A percentile compares a stretch with the other conserved stretches of the same genome.
phyloP scores from a whole-genome alignment of 805 yeast genomes.

The Nakazawaea sp. region DNA sequence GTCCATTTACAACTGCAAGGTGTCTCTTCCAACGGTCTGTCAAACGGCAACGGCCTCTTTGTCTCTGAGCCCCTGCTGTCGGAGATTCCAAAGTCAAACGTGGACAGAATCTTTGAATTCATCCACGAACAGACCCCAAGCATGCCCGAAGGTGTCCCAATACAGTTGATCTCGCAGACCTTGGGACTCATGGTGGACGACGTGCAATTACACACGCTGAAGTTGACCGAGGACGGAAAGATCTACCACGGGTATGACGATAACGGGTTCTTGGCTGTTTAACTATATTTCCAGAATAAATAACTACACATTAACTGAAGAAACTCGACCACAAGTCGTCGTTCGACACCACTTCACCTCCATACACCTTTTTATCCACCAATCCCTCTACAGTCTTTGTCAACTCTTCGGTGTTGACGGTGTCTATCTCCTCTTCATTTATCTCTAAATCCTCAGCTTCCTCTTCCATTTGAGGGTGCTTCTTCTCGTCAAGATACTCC shows the following conservation, averaged over 20 bases:
- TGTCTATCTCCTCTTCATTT: conserved; percentile 25
- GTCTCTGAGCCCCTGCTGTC: conserved; percentile 21
- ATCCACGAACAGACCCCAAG: conserved; percentile 42
- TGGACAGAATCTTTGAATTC: conserved; percentile 42
- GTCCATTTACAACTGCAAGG: conserved; percentile 52
- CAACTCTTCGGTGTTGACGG: conserved; percentile 49
- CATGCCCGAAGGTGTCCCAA: conserved; percentile 76
- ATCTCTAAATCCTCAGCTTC: conserved; percentile 5
- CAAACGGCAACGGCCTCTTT: conserved; percentile 28
- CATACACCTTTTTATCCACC: conserved; percentile 35
- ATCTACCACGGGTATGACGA: conserved; percentile 69
- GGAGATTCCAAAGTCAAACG: conserved; percentile 26
- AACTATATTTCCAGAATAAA: conserved; percentile 24
- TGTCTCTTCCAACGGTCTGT: conserved; percentile 21
- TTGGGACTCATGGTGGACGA: conserved; percentile 42
- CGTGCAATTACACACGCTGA: conserved; percentile 42
- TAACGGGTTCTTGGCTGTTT: conserved; percentile 48
- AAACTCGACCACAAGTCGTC: conserved; percentile 60
- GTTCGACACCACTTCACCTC: conserved; percentile 54
- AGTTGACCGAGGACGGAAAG: conserved; percentile 60
- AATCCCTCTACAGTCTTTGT: conserved; percentile 43
- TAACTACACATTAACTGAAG: conserved; percentile 35
- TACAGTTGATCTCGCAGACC: conserved; percentile 50
- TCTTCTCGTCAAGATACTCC: conserved; percentile 26
- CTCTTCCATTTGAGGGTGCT: conserved; percentile 17